Percentiles rank a stretch among this genome's conserved stretches.
phyloP scores from a whole-genome alignment of 371 early-diverging fungal genomes.

The Amoeboradix gromovi region DNA sequence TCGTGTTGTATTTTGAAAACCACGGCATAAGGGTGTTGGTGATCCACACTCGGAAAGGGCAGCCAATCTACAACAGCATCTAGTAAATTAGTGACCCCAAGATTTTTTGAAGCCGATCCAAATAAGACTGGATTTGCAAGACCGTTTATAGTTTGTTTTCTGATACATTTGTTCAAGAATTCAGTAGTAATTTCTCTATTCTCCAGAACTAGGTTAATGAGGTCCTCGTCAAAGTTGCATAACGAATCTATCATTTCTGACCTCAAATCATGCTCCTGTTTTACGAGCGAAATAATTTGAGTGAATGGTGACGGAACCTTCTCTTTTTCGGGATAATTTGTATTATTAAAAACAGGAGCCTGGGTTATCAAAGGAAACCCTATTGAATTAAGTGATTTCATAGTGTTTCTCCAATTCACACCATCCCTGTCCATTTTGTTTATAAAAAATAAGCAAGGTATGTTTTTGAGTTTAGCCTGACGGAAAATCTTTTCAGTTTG shows the following conservation, averaged over 20 bases:
- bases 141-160: conserved; percentile 32
- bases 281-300: background rate
- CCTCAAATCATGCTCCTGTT: background rate
- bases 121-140: conserved; percentile 53
- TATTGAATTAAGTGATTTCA: too few species aligned
- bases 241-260: background rate
- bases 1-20: too few species aligned
- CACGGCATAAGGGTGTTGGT: too few species aligned
- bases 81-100: conserved; percentile 68
- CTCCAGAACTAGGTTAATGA: background rate
- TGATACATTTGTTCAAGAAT: conserved; percentile 19
- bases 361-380: background rate
- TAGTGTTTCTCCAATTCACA: background rate
- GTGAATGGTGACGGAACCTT: too few species aligned
- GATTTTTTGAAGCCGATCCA: conserved; percentile 59
- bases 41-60: too few species aligned
- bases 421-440: conserved; percentile 73
- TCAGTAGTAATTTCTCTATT: conserved; percentile 25
- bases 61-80: conserved; percentile 62
- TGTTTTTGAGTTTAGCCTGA: conserved; percentile 63
- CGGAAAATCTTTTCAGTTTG: conserved; percentile 81
- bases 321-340: too few species aligned
- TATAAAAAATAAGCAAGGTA: conserved; percentile 59
- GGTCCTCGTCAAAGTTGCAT: background rate
- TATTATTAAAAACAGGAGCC: background rate